Base-by-base conservation (phyloP, 805 yeast genomes). In the Suhomyces pyralidae region DNA sequence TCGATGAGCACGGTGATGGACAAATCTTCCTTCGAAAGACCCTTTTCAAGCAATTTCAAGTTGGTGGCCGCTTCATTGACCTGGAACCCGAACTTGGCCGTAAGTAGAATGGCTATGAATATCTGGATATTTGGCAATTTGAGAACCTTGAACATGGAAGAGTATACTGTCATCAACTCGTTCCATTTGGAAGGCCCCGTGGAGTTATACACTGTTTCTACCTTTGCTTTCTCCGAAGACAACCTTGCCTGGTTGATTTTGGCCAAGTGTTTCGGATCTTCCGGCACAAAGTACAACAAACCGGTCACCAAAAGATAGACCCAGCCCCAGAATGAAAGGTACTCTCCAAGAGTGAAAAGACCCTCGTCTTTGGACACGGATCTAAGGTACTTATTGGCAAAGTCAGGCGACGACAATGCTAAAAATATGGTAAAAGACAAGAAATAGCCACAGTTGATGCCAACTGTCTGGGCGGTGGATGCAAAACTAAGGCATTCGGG, bases 21-120 rank as follows among this genome's bases (percentile, higher is more conserved):
- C 40, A 94, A 73, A 65, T 94, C 98, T 67, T 94, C 99, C 65
- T 92, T 89, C 40, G 94, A 84, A 45, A 94, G 83, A 0, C 99
- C 99, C 62, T 86, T 86, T 65, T 94, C 99, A 5, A 94, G 73
- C 20, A 94, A 75, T 66, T 93, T 94, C 60, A 94, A 79, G 64
- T 93, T 93, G 1, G 98, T 94, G 26, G 96, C 97, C 7, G 94
- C 91, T 68, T 94, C 99, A 63, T 92, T 94, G 26, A 92, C 96
- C 65, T 92, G 97, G 68, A 94, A 94, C 2, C 97, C 98, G 53
- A 93, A 78, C 64, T 94, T 94, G 38, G 96, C 85, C 9, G 90
- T 67, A 43, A 94, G 68, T 62, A 91, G 92, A 7, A 94, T 81
- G 2, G 84, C 57, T 19, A 90, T 85, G 59, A 94, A 82, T 6